Base-by-base conservation (phyloP, 805 yeast species). In the Brettanomyces sp. region DNA sequence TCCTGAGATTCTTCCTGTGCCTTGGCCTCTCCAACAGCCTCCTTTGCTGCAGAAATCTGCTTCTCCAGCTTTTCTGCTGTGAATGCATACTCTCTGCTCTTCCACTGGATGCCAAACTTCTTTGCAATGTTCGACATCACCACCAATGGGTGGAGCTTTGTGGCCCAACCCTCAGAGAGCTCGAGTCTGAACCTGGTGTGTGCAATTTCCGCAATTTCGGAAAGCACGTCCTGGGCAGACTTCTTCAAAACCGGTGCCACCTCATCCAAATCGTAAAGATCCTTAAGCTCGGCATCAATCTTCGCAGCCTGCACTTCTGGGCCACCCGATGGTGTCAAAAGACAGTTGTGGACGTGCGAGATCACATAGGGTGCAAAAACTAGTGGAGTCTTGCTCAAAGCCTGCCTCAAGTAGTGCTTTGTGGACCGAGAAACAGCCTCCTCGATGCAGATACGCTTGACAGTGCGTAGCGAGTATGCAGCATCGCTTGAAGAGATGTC, bases 41-140 rank as follows among this genome's bases (percentile, higher is more conserved):
- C 45, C 3, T 49, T 34, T 18, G 18, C 41, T 53, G 57, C 12
- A 58, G 54, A 46, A n/a, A 57, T 42, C 47, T 58, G 61, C 13
- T 53, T 49, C 30, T 64, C 68, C 39, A 70, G 62, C 18, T 56
- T 63, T 40, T 70, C 78, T 40, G 60, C 59, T 33, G 77, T 70
- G 60, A 78, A 77, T 11, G 61, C 66, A 57, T 77, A 80, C 9
- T 66, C 58, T 50, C 66, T 73, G 9, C 75, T 69, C 49, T 70
- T 66, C 85, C 95, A 82, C 69, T 93, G 99, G 45, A 91, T 77
- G 65, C 98, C 98, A 54, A 81, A 77, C 64, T 85, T 84, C 45
- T 69, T 56, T 9, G 96, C 80, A 51, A 89, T 71, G 53, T 82
- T 85, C 66, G 90, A 80, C 56, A 87, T 69, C 34, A 63, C 52